Conservation (phyloP, 2,329 filamentous ascomycete genomes). For the Aureobasidium sp. region DNA sequence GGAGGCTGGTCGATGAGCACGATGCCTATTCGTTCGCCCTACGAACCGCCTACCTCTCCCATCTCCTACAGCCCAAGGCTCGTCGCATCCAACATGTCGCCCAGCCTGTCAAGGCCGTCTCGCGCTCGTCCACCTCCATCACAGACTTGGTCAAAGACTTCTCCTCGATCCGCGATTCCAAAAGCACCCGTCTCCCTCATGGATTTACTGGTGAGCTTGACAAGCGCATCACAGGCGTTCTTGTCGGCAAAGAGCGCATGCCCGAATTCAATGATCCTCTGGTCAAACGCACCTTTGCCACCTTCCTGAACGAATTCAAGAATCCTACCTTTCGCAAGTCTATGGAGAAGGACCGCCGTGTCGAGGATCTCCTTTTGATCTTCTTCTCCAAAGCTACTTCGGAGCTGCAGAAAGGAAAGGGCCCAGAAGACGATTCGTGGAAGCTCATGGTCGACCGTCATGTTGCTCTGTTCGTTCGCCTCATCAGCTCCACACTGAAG, state of each 20-base stretch:
- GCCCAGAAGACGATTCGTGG: constrained; percentile 76
- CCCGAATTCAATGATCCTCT: constrained; percentile 86
- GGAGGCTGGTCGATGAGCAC: constrained; percentile 46
- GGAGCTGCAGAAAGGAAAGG: constrained; percentile 72
- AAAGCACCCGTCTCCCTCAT: constrained; percentile 64
- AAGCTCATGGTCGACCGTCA: constrained; percentile 90
- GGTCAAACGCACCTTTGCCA: constrained; percentile 89
- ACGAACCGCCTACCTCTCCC: constrained; percentile 82
- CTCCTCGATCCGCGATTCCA: constrained; percentile 56
- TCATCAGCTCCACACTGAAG: constrained; percentile 72
- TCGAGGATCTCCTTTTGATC: constrained; percentile 88
- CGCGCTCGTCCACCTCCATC: constrained; percentile 65
- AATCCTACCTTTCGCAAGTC: constrained; percentile 80
- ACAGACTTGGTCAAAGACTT: constrained; percentile 88
- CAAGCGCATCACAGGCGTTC: constrained; percentile 71
- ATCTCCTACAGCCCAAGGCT: constrained; percentile 83
- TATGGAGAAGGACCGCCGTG: constrained; percentile 87
- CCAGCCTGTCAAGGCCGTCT: constrained; percentile 46
- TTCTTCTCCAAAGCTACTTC: constrained; percentile 95
- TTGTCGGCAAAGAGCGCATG: constrained; percentile 73
- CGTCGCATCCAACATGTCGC: constrained; percentile 83
- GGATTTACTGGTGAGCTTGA: constrained; percentile 63
- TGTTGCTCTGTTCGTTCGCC: constrained; percentile 84
- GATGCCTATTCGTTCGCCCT: constrained; percentile 90
- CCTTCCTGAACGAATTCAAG: constrained; percentile 89